phyloP scores from a whole-genome alignment of 371 early-diverging fungal genomes.

The Umbelopsis sp. region DNA sequence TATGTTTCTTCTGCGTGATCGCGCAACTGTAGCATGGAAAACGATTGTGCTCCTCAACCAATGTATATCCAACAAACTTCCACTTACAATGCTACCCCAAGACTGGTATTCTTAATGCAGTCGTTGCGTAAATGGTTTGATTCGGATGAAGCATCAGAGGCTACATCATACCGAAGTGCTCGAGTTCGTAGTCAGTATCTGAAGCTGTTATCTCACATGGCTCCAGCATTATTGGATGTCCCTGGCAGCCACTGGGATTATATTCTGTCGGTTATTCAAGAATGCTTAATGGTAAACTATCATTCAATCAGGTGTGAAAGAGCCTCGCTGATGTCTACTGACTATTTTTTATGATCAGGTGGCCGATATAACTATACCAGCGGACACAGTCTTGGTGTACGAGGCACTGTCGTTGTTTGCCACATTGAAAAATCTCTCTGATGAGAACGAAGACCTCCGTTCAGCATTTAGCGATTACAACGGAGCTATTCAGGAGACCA shows the following conservation, averaged over 20 bases:
- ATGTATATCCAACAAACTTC: conserved; percentile 34
- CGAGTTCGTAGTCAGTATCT: conserved; percentile 44
- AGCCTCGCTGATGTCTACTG: neutral
- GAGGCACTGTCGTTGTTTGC: conserved; percentile 22
- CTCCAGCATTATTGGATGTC: conserved; percentile 53
- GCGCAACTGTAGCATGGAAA: conserved; percentile 29
- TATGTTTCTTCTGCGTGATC: too few relatives aligned
- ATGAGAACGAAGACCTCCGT: conserved; percentile 22
- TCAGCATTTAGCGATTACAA: conserved; percentile 18
- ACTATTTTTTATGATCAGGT: neutral
- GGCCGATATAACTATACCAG: neutral
- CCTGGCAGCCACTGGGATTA: conserved; percentile 61
- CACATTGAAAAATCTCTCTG: conserved; percentile 19
- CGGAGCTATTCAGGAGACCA: conserved; percentile 16
- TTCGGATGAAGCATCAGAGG: conserved; percentile 24
- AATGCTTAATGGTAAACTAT: conserved; percentile 39
- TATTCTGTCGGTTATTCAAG: conserved; percentile 46
- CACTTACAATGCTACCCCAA: conserved; percentile 52
- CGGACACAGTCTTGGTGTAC: conserved; percentile 17
- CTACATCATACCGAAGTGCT: conserved; percentile 26
- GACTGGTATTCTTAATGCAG: conserved; percentile 51
- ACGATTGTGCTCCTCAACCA: conserved; percentile 38
- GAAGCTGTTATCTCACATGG: conserved; percentile 41
- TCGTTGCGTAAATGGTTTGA: conserved; percentile 49
- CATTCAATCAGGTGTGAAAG: too few relatives aligned